These are phyloP conservation scores for Nicotiana attenuata DNA, from an alignment of 257 asterid species.

Conservation along the genomic window DNA sequence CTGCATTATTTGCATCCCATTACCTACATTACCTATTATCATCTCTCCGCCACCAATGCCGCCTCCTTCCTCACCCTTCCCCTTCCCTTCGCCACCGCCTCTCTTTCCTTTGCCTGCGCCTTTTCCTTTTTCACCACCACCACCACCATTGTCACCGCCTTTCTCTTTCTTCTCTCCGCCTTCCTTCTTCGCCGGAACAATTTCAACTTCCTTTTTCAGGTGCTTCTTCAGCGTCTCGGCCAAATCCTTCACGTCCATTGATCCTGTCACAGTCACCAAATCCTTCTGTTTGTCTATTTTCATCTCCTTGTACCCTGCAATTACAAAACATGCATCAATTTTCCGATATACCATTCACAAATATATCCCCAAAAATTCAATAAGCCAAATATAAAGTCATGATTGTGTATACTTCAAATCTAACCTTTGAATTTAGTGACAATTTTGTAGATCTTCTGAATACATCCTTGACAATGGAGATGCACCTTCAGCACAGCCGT, in stretches of 20 bases:
- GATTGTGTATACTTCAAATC: background rate
- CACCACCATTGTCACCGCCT: conserved; percentile 21
- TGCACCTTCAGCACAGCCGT: conserved; percentile 62
- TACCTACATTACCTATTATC: conserved; percentile 18
- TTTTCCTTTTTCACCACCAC: conserved; percentile 9
- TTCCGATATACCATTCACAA: background rate
- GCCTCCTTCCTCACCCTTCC: background rate
- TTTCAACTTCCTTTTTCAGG: conserved; percentile 54
- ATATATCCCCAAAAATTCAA: too few species aligned
- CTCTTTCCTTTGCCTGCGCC: conserved; percentile 10
- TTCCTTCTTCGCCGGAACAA: conserved; percentile 60
- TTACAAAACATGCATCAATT: background rate
- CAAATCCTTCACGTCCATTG: conserved; percentile 70
- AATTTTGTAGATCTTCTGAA: conserved; percentile 50
- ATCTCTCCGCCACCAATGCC: background rate
- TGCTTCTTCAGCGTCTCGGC: conserved; percentile 59
- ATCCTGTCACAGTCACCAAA: conserved; percentile 70
- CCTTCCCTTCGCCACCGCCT: background rate
- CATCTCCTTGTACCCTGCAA: conserved; percentile 59
- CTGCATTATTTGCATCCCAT: conserved; percentile 17
- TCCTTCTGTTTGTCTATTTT: conserved; percentile 61
- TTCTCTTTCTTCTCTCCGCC: conserved; percentile 32
- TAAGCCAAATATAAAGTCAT: background rate
- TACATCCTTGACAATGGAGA: conserved; percentile 87
- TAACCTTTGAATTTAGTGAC: conserved; percentile 63